Evolutionary conservation across 257 asterid species (phyloP), one percentile per base, ranked within the genome.

Genomic region (Nicotiana paniculata): DNA sequence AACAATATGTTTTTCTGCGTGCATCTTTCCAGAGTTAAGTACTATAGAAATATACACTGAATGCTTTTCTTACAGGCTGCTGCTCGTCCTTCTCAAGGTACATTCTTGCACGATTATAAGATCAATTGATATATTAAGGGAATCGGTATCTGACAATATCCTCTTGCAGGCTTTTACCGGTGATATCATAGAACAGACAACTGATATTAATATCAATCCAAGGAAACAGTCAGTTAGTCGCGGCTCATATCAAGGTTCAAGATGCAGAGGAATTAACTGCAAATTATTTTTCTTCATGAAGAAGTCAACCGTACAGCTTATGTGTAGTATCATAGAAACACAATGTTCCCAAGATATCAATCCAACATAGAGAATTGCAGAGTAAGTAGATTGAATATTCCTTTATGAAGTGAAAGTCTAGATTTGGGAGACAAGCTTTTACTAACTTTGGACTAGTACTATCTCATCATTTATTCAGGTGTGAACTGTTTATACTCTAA

Each of bases 171-270:
- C 94, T 43, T 88, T 93, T 83, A 91, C 92, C 35, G 94, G 96
- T 77, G 84, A 94, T 10, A 91, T 93, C 43, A 86, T 95, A 4
- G 98, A 95, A 88, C 97, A 58, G 30, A 35, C 88, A 35, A 88
- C 66, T 64, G 86, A 91, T 77, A 67, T 91, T 16, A 89, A 89
- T 24, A 86, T 11, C 46, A 86, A 86, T 53, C 82, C 86, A 7
- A 85, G 63, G 1, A 92, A 79, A 80, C 87, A 68, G 79, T 64
- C 86, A 24, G 88, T 85, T 81, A 75, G 83, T 39, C 89, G 65
- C 65, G 80, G 88, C 86, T 86, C 94, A 35, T 94, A 76, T 96
- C 99, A 30, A 93, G 96, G 86, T 94, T 94, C 88, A 96, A 85
- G 91, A 90, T 89, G 93, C 97, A 87, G 86, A 89, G 90, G 78